Conservation (phyloP, 805 yeast species). For the Barnettozyma sucrosica region DNA sequence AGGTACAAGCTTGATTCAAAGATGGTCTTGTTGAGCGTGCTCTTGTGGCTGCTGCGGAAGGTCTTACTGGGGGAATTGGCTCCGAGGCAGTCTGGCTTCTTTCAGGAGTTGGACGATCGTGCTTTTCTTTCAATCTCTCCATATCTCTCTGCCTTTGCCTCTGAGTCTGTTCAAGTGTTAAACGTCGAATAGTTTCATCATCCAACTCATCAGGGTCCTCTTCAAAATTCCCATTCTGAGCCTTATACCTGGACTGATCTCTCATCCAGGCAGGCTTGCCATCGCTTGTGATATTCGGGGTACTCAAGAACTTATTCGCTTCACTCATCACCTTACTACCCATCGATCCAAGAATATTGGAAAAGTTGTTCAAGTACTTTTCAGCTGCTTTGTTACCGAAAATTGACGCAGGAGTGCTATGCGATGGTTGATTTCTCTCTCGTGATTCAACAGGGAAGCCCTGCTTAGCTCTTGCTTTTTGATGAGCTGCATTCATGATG, state of each 20-base stretch:
- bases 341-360: conserved; percentile 18
- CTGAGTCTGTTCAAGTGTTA: conserved; percentile 9
- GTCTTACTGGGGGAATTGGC: conserved; percentile 5
- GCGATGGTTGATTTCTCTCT: not conserved
- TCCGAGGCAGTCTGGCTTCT: conserved; percentile 7
- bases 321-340: conserved; percentile 20
- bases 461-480: conserved; percentile 29
- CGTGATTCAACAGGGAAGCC: conserved; percentile 14
- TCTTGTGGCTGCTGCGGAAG: conserved; percentile 10
- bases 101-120: conserved; percentile 2
- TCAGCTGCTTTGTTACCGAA: conserved; percentile 12
- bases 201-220: conserved; percentile 46
- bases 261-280: conserved; percentile 73
- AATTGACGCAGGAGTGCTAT: not conserved
- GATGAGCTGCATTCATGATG: conserved; percentile 57
- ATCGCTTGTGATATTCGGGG: conserved; percentile 23
- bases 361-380: conserved; percentile 18
- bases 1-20: conserved; percentile 1
- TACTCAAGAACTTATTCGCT: conserved; percentile 28
- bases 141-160: conserved; percentile 3
- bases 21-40: conserved; percentile 7
- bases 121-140: conserved; percentile 6
- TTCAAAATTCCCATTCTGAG: conserved; percentile 29
- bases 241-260: conserved; percentile 43
- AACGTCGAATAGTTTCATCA: conserved; percentile 13